Percentiles rank a stretch among this genome's conserved stretches.
Conservation (phyloP, 2,329 filamentous ascomycete species). For the Gaeumannomyces tritici region DNA sequence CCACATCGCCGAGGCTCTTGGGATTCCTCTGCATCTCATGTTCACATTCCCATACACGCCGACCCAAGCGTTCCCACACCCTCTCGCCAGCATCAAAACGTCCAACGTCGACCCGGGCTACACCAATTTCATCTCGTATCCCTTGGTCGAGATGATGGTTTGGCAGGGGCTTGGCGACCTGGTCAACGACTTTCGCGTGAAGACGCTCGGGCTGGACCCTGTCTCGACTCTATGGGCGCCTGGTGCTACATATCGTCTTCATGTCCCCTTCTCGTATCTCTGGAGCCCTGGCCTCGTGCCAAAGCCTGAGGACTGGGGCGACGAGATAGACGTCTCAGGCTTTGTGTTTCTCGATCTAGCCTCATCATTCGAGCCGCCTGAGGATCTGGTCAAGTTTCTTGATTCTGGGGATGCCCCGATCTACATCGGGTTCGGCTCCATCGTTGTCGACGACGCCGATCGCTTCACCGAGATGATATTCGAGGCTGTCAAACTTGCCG, state of each 20-base stretch:
- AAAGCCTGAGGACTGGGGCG: conserved; percentile 59
- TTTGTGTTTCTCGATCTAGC: conserved; percentile 70
- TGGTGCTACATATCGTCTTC: conserved; percentile 60
- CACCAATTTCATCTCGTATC: conserved; percentile 73
- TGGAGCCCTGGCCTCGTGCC: conserved; percentile 59
- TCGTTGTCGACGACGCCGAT: conserved; percentile 64
- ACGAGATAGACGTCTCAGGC: conserved; percentile 63
- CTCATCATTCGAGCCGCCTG: conserved; percentile 48
- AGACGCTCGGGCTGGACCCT: conserved; percentile 61
- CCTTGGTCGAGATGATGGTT: conserved; percentile 75
- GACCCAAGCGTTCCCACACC: conserved; percentile 67
- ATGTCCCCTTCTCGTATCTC: conserved; percentile 67
- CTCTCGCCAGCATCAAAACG: conserved; percentile 64
- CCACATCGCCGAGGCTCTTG: conserved; percentile 70
- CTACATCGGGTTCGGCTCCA: conserved; percentile 70
- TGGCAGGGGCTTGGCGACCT: conserved; percentile 84
- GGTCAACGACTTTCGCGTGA: conserved; percentile 63
- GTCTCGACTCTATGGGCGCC: conserved; percentile 71
- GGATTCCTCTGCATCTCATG: conserved; percentile 74
- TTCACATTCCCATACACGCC: conserved; percentile 81
- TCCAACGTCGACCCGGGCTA: conserved; percentile 64
- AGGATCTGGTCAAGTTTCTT: conserved; percentile 46
- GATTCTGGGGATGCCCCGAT: conserved; percentile 47
- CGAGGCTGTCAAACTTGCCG: conserved; percentile 53
- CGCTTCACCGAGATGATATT: conserved; percentile 63